Base-by-base conservation (phyloP, 805 yeast genomes). In the Yamadazyma philogaea region DNA sequence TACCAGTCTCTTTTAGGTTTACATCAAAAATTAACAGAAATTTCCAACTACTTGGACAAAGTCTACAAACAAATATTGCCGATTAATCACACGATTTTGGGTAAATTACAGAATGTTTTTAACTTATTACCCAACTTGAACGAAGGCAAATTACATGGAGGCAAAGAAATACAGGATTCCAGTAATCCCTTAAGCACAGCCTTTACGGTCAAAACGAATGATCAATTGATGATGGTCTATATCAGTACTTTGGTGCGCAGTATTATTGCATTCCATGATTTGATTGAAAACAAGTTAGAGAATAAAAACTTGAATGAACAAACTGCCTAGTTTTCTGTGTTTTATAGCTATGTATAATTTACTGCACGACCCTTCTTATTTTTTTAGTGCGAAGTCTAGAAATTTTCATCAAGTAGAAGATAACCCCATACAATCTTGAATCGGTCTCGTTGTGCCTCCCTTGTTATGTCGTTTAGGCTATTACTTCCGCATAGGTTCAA, bases 231-330 rank as follows among this genome's bases (percentile, higher is more conserved):
- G 99, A 77, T 88, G 58, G 80, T 93, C 19, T 95, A 95, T 61
- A 81, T 93, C 51, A 79, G 93, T 56, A 83, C 91, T 39, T 71
- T 93, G 55, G 96, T 93, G 18, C 79, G 98, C 59, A 86, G 98
- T 5, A 90, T 95, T 55, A 85, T 93, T 58, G 95, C 98, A 8
- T 91, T 93, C 77, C 96, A 93, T 65, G 95, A 93, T 62, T 77
- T 93, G 63, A 93, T 93, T 59, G 98, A 93, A 56, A 95, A 95
- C 69, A 93, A 93, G 68, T 82, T 93, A 51, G 87, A 86, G 53
- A 89, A 89, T 63, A 83, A 81, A 58, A 76, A 72, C 53, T 45
- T 60, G 34, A 61, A 60, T 45, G 74, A 68, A 43, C 56, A 51
- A 55, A 52, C 24, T 33, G 46, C 26, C 5, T 39, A 38, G 41